Conservation (phyloP, 495 filamentous ascomycete species). For the Trichoderma erinaceum region DNA sequence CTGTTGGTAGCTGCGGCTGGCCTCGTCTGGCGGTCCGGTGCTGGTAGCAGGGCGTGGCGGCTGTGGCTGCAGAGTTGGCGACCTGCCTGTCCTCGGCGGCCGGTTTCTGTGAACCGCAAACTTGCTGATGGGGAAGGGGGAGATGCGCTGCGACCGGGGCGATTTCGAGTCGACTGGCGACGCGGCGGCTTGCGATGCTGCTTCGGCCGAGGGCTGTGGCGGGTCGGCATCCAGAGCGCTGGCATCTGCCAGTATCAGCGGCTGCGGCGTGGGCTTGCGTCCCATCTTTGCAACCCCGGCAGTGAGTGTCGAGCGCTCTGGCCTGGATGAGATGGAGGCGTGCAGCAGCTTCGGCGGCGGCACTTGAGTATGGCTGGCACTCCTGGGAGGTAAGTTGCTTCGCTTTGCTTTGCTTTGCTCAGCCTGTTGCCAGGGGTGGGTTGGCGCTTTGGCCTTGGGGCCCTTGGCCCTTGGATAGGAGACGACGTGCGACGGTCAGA, state of each 20-base stretch:
- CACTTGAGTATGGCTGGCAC: no score
- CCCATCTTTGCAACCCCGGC: conserved; percentile 15
- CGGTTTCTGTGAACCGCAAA: conserved; percentile 11
- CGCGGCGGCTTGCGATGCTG: conserved; percentile 3
- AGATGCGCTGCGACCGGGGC: not conserved
- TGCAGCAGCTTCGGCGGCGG: not conserved
- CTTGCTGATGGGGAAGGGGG: conserved; percentile 11
- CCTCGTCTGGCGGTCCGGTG: conserved; percentile 7
- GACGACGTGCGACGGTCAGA: conserved; percentile 7
- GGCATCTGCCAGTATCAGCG: conserved; percentile 7
- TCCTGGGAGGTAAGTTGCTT: not conserved
- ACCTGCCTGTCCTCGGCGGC: not conserved
- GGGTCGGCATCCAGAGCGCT: conserved; percentile 12
- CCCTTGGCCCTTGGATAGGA: not conserved
- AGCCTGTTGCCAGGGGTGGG: no score
- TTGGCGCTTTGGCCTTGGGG: not conserved
- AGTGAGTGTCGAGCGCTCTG: not conserved
- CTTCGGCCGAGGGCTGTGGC: not conserved
- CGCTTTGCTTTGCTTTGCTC: not conserved
- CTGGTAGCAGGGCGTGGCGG: conserved; percentile 1
- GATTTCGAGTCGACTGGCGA: conserved; percentile 4
- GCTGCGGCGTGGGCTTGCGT: conserved; percentile 15
- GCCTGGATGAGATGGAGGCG: not conserved
- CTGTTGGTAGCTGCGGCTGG: not conserved
- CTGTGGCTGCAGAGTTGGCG: conserved; percentile 16